Percentiles rank a stretch among this genome's conserved stretches.
These are phyloP conservation scores for Magnolia officinalis DNA, from an alignment of 164 flowering plant species.

Conservation along the genomic window DNA sequence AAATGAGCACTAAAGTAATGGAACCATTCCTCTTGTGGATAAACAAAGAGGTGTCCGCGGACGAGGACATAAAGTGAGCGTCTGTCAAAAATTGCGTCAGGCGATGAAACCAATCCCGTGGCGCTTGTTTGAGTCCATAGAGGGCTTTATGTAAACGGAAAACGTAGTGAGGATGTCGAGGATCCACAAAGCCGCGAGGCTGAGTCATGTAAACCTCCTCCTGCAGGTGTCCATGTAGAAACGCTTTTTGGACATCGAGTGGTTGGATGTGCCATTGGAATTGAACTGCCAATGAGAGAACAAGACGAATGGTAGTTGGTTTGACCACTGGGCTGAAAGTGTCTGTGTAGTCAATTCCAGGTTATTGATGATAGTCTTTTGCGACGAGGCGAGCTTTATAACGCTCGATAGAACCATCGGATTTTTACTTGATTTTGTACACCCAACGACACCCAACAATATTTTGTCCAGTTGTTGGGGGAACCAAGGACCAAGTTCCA, in stretches of 20 bases:
- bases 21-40: background rate
- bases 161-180: background rate
- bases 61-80: background rate
- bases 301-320: background rate
- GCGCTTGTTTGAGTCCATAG: background rate
- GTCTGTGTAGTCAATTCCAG: background rate
- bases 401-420: background rate
- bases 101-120: background rate
- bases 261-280: background rate
- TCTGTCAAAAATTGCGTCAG: background rate
- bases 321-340: conserved; percentile 13
- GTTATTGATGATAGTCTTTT: background rate
- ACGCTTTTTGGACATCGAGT: conserved; percentile 1
- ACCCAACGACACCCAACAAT: conserved; percentile 14
- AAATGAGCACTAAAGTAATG: background rate
- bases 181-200: background rate
- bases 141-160: background rate
- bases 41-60: background rate
- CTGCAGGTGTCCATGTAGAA: background rate
- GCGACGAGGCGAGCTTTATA: background rate
- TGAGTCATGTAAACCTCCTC: conserved; percentile 5
- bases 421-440: background rate
- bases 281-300: background rate
- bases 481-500: conserved; percentile 9
- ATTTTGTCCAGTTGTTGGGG: background rate